phyloP scores from a whole-genome alignment of 352 stramenopile species.

The Pythium rhizo-oryzae region DNA sequence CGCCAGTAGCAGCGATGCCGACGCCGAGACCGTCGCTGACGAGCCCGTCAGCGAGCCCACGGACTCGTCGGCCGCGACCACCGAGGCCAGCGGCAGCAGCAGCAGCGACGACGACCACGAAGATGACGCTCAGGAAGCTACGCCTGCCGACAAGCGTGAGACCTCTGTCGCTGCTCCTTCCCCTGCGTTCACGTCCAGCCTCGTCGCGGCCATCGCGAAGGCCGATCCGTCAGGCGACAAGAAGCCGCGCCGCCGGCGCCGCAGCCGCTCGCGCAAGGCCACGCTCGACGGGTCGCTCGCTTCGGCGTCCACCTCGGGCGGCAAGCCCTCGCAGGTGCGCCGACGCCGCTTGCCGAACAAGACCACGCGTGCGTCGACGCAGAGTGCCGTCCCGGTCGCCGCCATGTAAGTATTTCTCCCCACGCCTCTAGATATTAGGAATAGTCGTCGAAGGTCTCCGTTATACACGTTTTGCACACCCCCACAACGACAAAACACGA shows the following conservation, averaged over 20 bases:
- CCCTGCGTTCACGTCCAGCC: conserved; percentile 12
- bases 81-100: conserved; percentile 15
- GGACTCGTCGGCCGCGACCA: conserved; percentile 7
- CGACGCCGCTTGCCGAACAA: not conserved
- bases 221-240: conserved; percentile 4
- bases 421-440: not conserved
- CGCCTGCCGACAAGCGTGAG: not conserved
- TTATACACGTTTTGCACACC: not conserved
- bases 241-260: conserved; percentile 21
- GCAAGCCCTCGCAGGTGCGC: conserved; percentile 5
- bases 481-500: not conserved
- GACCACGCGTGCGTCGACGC: no score
- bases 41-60: conserved; percentile 11
- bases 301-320: not conserved
- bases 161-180: not conserved
- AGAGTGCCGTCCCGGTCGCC: not conserved
- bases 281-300: not conserved
- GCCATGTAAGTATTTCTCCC: conserved; percentile 24
- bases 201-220: conserved; percentile 8
- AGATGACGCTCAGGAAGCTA: not conserved
- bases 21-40: not conserved
- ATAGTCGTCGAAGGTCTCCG: no score
- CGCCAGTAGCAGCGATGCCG: not conserved
- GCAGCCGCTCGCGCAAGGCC: conserved; percentile 22
- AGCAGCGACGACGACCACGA: not conserved